These are phyloP conservation scores for Ophiostoma montium DNA, from an alignment of 2,329 filamentous ascomycete species.

Conservation along the genomic window DNA sequence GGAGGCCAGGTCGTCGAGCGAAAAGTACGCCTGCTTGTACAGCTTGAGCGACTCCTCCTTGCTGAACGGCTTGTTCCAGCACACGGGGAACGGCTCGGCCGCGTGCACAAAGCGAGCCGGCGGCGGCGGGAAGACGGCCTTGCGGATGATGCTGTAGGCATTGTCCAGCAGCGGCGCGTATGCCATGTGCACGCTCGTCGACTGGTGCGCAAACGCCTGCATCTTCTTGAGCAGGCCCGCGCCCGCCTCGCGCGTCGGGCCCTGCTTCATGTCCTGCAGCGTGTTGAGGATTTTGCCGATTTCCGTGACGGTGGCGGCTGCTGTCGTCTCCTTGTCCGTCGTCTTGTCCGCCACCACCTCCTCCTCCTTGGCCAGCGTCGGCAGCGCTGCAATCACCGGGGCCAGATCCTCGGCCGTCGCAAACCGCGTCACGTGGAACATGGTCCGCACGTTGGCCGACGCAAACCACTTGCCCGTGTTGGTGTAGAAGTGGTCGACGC, in stretches of 20 bases:
- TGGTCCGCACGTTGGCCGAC: constrained; percentile 26
- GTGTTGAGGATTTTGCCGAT: constrained; percentile 20
- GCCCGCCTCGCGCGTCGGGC: constrained; percentile 30
- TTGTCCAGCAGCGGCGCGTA: constrained; percentile 34
- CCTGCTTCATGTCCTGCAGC: constrained; percentile 26
- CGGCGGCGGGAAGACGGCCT: neutral
- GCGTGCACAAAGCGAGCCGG: neutral
- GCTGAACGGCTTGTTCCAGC: neutral
- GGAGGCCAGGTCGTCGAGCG: constrained; percentile 36
- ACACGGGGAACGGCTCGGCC: neutral
- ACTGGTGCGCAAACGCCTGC: constrained; percentile 27
- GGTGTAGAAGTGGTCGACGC: constrained; percentile 40
- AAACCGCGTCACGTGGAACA: constrained; percentile 38
- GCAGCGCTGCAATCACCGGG: constrained; percentile 26
- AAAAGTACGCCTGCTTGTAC: constrained; percentile 21
- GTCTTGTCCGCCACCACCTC: neutral
- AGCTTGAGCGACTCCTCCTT: neutral
- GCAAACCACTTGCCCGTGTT: constrained; percentile 38
- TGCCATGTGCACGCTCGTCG: constrained; percentile 32
- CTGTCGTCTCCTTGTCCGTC: neutral
- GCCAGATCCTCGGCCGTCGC: constrained; percentile 26
- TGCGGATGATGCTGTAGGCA: constrained; percentile 18
- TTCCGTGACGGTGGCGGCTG: neutral
- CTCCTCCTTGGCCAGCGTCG: constrained; percentile 8
- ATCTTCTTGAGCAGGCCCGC: constrained; percentile 32